phyloP scores from a whole-genome alignment of 192 early-diverging fungal species.

The Phlyctochytrium arcticum region DNA sequence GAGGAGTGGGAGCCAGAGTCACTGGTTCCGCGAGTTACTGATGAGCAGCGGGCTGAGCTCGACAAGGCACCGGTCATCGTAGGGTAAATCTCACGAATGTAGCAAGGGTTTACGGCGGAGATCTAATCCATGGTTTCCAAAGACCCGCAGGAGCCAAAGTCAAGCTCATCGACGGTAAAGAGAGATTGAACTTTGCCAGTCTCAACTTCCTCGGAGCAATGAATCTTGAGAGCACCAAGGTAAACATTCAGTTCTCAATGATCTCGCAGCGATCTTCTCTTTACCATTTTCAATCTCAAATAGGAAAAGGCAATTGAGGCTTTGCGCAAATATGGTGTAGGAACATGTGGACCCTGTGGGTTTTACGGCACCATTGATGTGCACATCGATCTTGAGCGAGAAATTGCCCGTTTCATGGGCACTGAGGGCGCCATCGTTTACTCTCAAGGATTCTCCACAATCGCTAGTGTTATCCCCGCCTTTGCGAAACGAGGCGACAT shows the following conservation, averaged over 20 bases:
- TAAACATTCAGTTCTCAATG: background rate
- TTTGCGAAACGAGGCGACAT: constrained; percentile 96
- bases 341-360: constrained; percentile 91
- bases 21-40: constrained; percentile 73
- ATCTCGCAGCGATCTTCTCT: background rate
- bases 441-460: constrained; percentile 91
- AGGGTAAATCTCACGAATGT: no score
- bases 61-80: constrained; percentile 73
- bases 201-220: constrained; percentile 86
- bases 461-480: constrained; percentile 87
- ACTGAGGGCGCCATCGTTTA: constrained; percentile 87
- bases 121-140: background rate
- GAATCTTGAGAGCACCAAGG: constrained; percentile 65
- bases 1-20: constrained; percentile 96
- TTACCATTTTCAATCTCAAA: background rate
- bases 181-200: constrained; percentile 75
- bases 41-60: constrained; percentile 58
- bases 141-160: constrained; percentile 54
- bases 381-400: constrained; percentile 87
- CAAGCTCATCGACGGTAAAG: constrained; percentile 61
- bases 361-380: constrained; percentile 96
- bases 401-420: constrained; percentile 80
- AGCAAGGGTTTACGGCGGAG: background rate
- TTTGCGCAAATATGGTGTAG: constrained; percentile 90
- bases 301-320: constrained; percentile 78